Conservation (phyloP, 2,329 filamentous ascomycete species). For the Ophioceras dolichostomum region DNA sequence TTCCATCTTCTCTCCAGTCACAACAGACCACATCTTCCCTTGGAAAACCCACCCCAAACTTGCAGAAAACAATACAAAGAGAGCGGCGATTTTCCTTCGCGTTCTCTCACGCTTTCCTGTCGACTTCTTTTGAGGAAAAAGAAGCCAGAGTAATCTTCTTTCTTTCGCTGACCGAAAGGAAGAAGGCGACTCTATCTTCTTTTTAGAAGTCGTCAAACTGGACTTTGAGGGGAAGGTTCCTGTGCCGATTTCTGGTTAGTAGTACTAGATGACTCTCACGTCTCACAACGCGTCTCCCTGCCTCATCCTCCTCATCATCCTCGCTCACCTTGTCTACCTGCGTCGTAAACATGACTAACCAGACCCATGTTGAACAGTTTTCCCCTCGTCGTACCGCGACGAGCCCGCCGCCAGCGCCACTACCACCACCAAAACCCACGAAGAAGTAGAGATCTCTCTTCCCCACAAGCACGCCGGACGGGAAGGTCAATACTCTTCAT, state of each 20-base stretch:
- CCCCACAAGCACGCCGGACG: constrained; percentile 85
- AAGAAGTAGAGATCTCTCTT: constrained; percentile 80
- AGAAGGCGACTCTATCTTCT: constrained; percentile 29
- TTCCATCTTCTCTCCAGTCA: constrained; percentile 1
- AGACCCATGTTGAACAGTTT: constrained; percentile 33
- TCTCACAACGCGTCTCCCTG: no score
- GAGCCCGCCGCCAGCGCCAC: constrained; percentile 29
- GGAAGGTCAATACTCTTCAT: constrained; percentile 89
- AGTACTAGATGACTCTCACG: no score
- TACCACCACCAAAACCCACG: constrained; percentile 53
- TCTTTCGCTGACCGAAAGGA: constrained; percentile 43
- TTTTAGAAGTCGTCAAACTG: constrained; percentile 80
- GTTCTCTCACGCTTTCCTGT: constrained; percentile 28
- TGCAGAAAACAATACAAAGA: constrained; percentile 14
- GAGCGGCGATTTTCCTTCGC: constrained; percentile 22
- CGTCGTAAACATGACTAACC: constrained; percentile 40
- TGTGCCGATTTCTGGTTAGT: no score
- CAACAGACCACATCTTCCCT: background rate
- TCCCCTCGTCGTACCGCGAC: constrained; percentile 20
- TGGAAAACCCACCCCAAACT: background rate
- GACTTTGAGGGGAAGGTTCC: constrained; percentile 99
- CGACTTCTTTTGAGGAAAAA: constrained; percentile 31
- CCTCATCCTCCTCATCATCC: constrained; percentile 98
- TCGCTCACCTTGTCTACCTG: constrained; percentile 26
- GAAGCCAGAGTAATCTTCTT: constrained; percentile 39